phyloP scores from a whole-genome alignment of 495 filamentous ascomycete genomes.

The Neurospora sp. region DNA sequence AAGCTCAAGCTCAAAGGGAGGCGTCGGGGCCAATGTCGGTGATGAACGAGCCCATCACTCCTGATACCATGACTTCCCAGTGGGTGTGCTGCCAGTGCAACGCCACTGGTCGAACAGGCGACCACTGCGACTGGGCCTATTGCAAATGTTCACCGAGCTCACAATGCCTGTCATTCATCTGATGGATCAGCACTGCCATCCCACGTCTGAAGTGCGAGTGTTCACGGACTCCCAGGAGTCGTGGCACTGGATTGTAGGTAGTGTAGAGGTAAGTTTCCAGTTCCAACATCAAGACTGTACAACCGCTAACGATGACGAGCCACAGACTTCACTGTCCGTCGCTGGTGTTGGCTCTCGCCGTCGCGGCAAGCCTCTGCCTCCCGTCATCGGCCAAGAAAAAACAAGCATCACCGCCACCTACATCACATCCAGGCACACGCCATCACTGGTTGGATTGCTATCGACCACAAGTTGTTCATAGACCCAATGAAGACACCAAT shows the following conservation, averaged over 20 bases:
- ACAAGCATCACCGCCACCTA: background rate
- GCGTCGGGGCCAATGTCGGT: background rate
- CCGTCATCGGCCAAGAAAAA: background rate
- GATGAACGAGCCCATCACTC: conserved; percentile 12
- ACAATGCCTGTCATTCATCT: too few relatives aligned
- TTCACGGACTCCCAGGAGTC: too few relatives aligned
- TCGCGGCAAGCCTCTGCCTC: conserved; percentile 68
- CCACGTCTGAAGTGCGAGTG: too few relatives aligned
- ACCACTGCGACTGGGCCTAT: background rate
- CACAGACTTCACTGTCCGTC: conserved; percentile 28
- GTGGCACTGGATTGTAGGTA: too few relatives aligned
- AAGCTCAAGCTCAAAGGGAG: background rate
- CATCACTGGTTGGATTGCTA: background rate
- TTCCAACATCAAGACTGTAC: background rate
- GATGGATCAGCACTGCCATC: too few relatives aligned
- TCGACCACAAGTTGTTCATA: background rate
- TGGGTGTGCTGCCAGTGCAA: background rate
- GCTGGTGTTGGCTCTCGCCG: conserved; percentile 60
- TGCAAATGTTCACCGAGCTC: too few relatives aligned
- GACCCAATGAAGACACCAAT: background rate
- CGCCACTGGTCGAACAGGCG: background rate
- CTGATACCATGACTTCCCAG: background rate
- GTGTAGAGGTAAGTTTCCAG: background rate
- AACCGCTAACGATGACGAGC: background rate
- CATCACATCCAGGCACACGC: background rate